Conservation (phyloP, 768 basidiomycete species). For the Lactifluus subvellereus region DNA sequence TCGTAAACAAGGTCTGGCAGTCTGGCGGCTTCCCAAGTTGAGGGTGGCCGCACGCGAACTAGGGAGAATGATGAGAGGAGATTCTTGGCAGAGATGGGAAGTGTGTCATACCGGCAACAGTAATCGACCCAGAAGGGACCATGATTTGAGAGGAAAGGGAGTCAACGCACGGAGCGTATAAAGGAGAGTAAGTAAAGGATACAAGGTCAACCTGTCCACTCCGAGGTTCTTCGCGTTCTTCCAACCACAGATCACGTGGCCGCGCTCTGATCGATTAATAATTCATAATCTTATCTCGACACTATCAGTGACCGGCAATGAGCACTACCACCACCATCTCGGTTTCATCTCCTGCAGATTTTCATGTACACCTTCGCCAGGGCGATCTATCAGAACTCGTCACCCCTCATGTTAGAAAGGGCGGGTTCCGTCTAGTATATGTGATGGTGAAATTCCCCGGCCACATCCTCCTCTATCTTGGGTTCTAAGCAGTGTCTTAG, state of each 20-base stretch:
- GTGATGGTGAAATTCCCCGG: conserved; percentile 68
- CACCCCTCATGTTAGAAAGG: conserved; percentile 81
- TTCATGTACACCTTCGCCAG: conserved; percentile 96
- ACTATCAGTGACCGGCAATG: conserved; percentile 27
- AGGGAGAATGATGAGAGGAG: conserved; percentile 14
- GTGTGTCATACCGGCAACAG: conserved; percentile 61
- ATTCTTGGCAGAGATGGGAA: not conserved
- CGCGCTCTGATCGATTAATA: conserved; percentile 4
- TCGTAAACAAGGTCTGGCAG: conserved; percentile 74
- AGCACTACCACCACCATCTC: conserved; percentile 39
- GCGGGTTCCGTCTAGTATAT: conserved; percentile 89
- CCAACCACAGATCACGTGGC: conserved; percentile 25
- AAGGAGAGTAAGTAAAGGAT: not conserved
- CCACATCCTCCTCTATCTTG: not conserved
- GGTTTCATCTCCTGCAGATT: conserved; percentile 72
- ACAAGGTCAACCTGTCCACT: not conserved
- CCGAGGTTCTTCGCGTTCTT: not conserved
- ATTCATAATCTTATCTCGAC: conserved; percentile 10
- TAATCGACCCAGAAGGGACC: conserved; percentile 81
- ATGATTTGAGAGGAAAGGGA: conserved; percentile 15
- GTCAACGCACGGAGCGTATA: not conserved
- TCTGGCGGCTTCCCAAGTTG: conserved; percentile 75
- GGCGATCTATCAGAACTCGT: conserved; percentile 77
- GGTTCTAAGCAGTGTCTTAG: conserved; percentile 35
- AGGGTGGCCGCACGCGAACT: conserved; percentile 92